phyloP scores from a whole-genome alignment of 352 stramenopile genomes.

The Globisporangium sylvaticum region DNA sequence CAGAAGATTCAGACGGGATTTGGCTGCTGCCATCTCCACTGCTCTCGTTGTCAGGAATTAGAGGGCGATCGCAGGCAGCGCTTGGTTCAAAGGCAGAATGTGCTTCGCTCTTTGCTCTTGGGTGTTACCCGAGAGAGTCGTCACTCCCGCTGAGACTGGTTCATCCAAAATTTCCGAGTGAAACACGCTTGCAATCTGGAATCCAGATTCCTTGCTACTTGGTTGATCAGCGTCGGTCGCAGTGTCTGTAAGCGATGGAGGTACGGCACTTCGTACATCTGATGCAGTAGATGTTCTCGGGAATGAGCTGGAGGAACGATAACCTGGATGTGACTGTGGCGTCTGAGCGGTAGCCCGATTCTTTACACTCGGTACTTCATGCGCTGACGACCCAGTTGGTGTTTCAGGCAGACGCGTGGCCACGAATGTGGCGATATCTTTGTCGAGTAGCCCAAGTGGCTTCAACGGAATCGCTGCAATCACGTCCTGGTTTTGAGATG shows the following conservation, averaged over 20 bases:
- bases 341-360: background rate
- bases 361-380: background rate
- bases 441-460: background rate
- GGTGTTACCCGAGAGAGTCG: background rate
- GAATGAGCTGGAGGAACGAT: background rate
- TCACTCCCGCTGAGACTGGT: background rate
- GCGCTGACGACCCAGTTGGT: background rate
- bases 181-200: background rate
- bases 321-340: background rate
- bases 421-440: background rate
- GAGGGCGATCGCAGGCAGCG: background rate
- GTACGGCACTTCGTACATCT: background rate
- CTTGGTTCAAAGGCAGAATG: background rate
- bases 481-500: slow-evolving; percentile 1
- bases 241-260: background rate
- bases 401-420: background rate
- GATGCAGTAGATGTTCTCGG: background rate
- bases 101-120: background rate
- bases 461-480: slow-evolving; percentile 7
- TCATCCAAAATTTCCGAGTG: background rate
- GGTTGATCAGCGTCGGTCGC: background rate
- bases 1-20: background rate
- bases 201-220: background rate
- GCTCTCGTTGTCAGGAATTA: background rate
- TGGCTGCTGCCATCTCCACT: background rate